Percentiles rank a stretch among this genome's conserved stretches.
phyloP scores from a whole-genome alignment of 352 stramenopile genomes.

The Pythium plurisporium region DNA sequence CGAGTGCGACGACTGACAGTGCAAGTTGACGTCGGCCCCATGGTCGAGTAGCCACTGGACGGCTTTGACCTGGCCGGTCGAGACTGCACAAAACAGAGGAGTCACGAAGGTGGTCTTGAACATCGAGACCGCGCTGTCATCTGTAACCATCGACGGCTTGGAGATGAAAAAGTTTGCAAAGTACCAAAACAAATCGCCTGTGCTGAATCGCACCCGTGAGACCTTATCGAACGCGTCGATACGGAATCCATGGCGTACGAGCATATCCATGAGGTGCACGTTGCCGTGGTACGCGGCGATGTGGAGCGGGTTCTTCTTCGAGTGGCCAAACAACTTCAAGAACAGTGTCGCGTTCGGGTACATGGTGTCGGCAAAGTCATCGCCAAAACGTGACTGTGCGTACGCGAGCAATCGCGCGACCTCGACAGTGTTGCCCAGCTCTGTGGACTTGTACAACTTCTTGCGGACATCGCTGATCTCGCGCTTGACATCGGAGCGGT shows the following conservation, averaged over 20 bases:
- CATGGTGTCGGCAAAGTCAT: constrained; percentile 57
- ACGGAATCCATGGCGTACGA: constrained; percentile 48
- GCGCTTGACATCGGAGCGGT: constrained; percentile 39
- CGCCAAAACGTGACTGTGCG: constrained; percentile 41
- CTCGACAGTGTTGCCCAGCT: constrained; percentile 57
- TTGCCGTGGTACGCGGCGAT: constrained; percentile 70
- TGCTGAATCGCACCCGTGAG: constrained; percentile 66
- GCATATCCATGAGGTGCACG: constrained; percentile 46
- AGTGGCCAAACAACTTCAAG: constrained; percentile 55
- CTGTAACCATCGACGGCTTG: constrained; percentile 32
- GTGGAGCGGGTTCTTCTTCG: constrained; percentile 81
- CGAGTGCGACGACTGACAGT: constrained; percentile 56
- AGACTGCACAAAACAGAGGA: constrained; percentile 64
- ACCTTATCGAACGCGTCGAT: constrained; percentile 74
- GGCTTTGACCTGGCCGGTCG: constrained; percentile 48
- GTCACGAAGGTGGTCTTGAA: constrained; percentile 70
- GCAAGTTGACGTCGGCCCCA: constrained; percentile 54
- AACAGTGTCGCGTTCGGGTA: constrained; percentile 49
- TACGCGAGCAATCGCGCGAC: constrained; percentile 48
- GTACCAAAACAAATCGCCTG: constrained; percentile 74
- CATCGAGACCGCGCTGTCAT: constrained; percentile 55
- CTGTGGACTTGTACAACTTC: constrained; percentile 60
- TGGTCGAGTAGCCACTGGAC: constrained; percentile 54
- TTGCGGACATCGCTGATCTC: constrained; percentile 64
- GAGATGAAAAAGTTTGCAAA: constrained; percentile 64